Evolutionary conservation across 164 flowering plant species (phyloP).

Genomic region (Cinnamomum chago): DNA sequence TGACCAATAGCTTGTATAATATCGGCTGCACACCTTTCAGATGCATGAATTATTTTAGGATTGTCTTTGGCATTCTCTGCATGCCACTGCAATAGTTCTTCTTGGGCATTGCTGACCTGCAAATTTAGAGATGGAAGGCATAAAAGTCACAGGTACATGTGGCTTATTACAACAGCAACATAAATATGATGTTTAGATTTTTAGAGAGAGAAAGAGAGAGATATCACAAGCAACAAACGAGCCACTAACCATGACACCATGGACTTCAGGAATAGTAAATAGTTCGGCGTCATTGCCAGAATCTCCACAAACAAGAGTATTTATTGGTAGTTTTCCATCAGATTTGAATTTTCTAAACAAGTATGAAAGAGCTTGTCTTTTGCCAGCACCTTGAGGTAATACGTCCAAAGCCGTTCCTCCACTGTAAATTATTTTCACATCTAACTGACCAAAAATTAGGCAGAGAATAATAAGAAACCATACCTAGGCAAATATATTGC

Average conservation of each 20-base stretch:
- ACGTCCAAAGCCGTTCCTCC: slow-evolving; percentile 80
- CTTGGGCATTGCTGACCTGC: slow-evolving; percentile 89
- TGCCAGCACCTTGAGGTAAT: slow-evolving; percentile 80
- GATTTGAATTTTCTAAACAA: slow-evolving; percentile 51
- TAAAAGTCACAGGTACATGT: too few species aligned
- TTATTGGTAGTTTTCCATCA: slow-evolving; percentile 51
- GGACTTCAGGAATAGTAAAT: slow-evolving; percentile 74
- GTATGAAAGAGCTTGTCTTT: slow-evolving; percentile 92
- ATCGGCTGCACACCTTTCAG: slow-evolving; percentile 82
- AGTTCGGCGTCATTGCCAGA: slow-evolving; percentile 93
- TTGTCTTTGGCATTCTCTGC: slow-evolving; percentile 68
- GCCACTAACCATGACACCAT: slow-evolving; percentile 81
- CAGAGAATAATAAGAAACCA: background rate
- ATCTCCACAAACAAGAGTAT: slow-evolving; percentile 84
- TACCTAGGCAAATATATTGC: background rate
- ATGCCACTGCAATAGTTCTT: slow-evolving; percentile 79
- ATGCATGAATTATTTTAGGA: slow-evolving; percentile 69
- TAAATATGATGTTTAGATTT: background rate
- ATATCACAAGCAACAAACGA: background rate
- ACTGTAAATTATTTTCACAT: slow-evolving; percentile 75
- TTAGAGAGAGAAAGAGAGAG: background rate
- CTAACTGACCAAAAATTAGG: slow-evolving; percentile 46
- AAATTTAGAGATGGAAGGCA: slow-evolving; percentile 1
- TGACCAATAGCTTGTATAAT: slow-evolving; percentile 84
- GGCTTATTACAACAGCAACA: background rate